Evolutionary conservation across 129 eudicot species (phyloP).

Genomic region (Pittosporum tobira): DNA sequence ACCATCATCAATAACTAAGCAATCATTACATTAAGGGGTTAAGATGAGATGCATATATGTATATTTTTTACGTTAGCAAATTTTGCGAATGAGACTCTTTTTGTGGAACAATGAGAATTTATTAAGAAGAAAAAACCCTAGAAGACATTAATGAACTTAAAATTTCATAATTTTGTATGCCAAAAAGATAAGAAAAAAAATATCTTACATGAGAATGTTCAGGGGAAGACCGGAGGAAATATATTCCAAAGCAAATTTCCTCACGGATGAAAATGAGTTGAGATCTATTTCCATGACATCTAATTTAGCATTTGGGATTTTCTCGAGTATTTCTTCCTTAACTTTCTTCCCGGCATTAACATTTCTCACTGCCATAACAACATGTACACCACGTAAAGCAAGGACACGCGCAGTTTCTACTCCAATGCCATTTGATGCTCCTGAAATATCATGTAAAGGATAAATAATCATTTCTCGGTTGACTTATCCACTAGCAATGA

Average conservation of each 20-base stretch:
- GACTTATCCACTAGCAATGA: background rate
- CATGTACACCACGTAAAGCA: slow-evolving; percentile 47
- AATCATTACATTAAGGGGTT: too few species aligned
- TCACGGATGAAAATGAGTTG: slow-evolving; percentile 36
- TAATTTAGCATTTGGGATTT: slow-evolving; percentile 43
- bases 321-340: slow-evolving; percentile 38
- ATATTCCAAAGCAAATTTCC: slow-evolving; percentile 48
- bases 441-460: slow-evolving; percentile 16
- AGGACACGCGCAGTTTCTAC: slow-evolving; percentile 46
- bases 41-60: too few species aligned
- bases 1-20: too few species aligned
- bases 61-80: too few species aligned
- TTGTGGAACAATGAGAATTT: too few species aligned
- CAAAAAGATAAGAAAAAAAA: too few species aligned
- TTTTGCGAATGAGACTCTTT: too few species aligned
- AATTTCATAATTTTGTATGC: too few species aligned
- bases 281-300: slow-evolving; percentile 65
- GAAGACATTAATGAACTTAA: background rate
- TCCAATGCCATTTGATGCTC: slow-evolving; percentile 65
- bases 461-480: background rate
- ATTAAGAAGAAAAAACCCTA: background rate
- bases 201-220: slow-evolving; percentile 51
- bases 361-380: slow-evolving; percentile 61
- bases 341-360: slow-evolving; percentile 35
- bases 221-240: slow-evolving; percentile 39